These are phyloP conservation scores for Orbilia blumenaviensis DNA, from an alignment of 2,329 filamentous ascomycete genomes.

Conservation along the genomic window DNA sequence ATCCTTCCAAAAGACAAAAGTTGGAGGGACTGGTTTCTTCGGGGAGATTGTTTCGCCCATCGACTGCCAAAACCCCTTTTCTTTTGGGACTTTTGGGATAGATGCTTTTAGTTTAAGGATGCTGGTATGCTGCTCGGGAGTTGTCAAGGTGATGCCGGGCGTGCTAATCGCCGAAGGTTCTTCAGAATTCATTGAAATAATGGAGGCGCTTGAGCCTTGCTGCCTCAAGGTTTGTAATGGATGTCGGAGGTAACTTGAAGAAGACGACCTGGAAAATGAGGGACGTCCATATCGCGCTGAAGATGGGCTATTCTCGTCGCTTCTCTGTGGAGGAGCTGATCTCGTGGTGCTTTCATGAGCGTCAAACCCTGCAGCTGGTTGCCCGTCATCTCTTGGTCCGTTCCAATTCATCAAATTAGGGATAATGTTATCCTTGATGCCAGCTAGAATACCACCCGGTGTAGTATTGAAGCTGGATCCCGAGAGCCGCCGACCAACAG, in stretches of 20 bases:
- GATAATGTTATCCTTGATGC: conserved; percentile 21
- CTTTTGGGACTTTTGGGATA: not conserved
- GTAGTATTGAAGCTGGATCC: not conserved
- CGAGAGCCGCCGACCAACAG: conserved; percentile 17
- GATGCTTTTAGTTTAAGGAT: conserved; percentile 21
- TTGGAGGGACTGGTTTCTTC: not conserved
- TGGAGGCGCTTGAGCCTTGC: conserved; percentile 14
- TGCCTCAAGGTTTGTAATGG: conserved; percentile 39
- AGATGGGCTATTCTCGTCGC: not conserved
- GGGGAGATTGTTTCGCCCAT: not conserved
- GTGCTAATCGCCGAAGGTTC: not conserved
- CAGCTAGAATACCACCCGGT: not conserved
- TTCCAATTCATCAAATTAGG: conserved; percentile 33
- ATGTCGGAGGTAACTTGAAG: conserved; percentile 17
- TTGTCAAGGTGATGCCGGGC: conserved; percentile 33
- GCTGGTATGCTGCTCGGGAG: conserved; percentile 21
- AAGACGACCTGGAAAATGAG: conserved; percentile 3
- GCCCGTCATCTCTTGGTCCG: not conserved
- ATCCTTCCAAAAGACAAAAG: conserved; percentile 49
- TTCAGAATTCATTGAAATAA: not conserved
- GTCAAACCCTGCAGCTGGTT: not conserved
- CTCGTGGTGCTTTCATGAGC: not conserved
- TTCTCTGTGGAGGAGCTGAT: not conserved
- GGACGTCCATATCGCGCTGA: not conserved
- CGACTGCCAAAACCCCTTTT: not conserved